Evolutionary conservation across 257 asterid species (phyloP), one percentile per base, ranked within the genome.

Genomic region (Agastache rugosa): DNA sequence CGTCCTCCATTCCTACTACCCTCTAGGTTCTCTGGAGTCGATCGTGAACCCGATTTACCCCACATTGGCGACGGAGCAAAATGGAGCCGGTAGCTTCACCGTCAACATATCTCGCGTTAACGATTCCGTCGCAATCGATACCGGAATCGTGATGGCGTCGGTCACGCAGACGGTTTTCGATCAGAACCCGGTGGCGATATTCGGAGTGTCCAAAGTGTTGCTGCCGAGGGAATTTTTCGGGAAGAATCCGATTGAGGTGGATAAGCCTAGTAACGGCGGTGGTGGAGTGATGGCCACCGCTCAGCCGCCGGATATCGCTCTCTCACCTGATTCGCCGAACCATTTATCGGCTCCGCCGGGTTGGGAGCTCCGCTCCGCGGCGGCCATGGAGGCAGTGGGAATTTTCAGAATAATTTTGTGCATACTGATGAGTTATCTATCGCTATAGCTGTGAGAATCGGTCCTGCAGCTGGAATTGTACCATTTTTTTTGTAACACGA

Each of bases 171-270:
- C 97, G 45, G 96, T 91, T 54, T 87, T 90, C 74, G 97, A 93
- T 81, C 94, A 91, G 80, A 93, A 93, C 6, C 98, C 98, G 9
- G 94, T 93, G 16, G 91, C 97, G 0, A 91, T 93, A 47, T 93
- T 93, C 22, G 97, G 98, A 53, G 84, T 93, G 5, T 93, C 96
- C 0, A 81, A 69, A 48, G 98, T 93, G 0, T 77, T 93, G 60
- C 80, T 93, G 63, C 97, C 98, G 5, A 78, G 50, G 58, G 98
- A 93, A 48, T 85, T 78, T 45, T 93, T 93, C 62, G 96, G 93
- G 71, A 84, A 77, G 51, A 77, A 85, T 74, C 89, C 94, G 20
- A 79, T 85, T 74, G 88, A 76, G 63, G 79, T 74, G 72, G 76
- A 83, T 41, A 84, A 68, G 51, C 87, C 89, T 45, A 60, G 83